Percentiles rank a stretch among this genome's conserved stretches.
These are phyloP conservation scores for Zygosaccharomyces gambellarensis DNA, from an alignment of 805 yeast species.

Conservation along the genomic window DNA sequence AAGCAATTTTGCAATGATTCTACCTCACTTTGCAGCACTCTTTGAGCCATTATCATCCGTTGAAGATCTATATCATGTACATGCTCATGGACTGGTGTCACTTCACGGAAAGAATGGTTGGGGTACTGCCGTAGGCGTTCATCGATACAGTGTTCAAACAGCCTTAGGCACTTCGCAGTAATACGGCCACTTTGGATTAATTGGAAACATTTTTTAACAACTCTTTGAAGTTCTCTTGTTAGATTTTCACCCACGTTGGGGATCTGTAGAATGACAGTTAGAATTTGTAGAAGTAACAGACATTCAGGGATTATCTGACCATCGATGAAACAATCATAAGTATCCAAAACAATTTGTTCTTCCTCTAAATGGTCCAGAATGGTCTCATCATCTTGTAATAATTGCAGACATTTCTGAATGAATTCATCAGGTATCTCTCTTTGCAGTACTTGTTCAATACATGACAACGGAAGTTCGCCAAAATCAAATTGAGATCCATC, in stretches of 20 bases:
- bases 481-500: constrained; percentile 71
- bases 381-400: constrained; percentile 25
- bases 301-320: constrained; percentile 61
- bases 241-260: constrained; percentile 26
- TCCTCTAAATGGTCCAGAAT: constrained; percentile 37
- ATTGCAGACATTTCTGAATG: constrained; percentile 37
- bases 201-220: constrained; percentile 57
- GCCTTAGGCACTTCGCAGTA: constrained; percentile 36
- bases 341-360: constrained; percentile 44
- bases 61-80: constrained; percentile 22
- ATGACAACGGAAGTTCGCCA: constrained; percentile 59
- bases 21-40: constrained; percentile 55
- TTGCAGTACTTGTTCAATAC: constrained; percentile 33
- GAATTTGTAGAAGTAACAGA: constrained; percentile 47
- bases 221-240: constrained; percentile 41
- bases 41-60: constrained; percentile 45
- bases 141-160: constrained; percentile 29
- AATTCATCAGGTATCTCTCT: constrained; percentile 24
- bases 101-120: constrained; percentile 28
- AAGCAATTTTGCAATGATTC: constrained; percentile 43
- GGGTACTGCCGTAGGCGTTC: constrained; percentile 47
- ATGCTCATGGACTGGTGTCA: constrained; percentile 14
- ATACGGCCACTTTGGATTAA: constrained; percentile 48
- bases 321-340: constrained; percentile 57
- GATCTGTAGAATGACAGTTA: constrained; percentile 35